phyloP scores from a whole-genome alignment of 305 asterid species.

The Fraxinus albicans region DNA sequence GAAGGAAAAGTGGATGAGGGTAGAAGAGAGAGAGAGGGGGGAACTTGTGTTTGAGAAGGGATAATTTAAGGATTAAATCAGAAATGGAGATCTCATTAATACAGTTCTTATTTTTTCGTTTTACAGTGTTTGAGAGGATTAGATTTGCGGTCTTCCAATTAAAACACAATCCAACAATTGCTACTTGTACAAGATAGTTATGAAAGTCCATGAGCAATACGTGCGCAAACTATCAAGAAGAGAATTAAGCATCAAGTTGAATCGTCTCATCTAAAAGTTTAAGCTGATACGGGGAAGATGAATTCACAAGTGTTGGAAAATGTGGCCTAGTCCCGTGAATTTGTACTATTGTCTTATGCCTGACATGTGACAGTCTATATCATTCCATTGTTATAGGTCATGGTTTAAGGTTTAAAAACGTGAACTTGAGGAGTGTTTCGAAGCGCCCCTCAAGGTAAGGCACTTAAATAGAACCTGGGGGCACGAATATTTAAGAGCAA shows the following conservation, averaged over 20 bases:
- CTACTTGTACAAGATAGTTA: neutral
- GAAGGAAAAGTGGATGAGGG: neutral
- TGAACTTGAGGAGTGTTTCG: neutral
- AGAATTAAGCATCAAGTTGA: neutral
- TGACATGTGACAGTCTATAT: neutral
- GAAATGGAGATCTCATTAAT: neutral
- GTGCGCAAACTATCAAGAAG: neutral
- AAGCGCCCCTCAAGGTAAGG: neutral
- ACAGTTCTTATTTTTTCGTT: neutral
- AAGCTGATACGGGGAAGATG: neutral
- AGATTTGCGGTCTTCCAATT: neutral
- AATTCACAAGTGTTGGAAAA: neutral
- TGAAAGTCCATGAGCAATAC: neutral
- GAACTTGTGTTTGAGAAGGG: neutral
- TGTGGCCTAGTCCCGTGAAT: neutral
- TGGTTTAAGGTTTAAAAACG: neutral
- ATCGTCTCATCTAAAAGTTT: neutral
- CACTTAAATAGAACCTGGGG: neutral
- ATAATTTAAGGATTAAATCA: neutral
- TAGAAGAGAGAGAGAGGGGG: neutral
- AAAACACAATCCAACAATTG: neutral
- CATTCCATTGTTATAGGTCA: neutral
- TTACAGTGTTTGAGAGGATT: neutral
- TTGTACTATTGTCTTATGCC: neutral
- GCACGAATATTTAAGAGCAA: neutral